phyloP scores from a whole-genome alignment of 768 basidiomycete species.

The Boletales sp. region DNA sequence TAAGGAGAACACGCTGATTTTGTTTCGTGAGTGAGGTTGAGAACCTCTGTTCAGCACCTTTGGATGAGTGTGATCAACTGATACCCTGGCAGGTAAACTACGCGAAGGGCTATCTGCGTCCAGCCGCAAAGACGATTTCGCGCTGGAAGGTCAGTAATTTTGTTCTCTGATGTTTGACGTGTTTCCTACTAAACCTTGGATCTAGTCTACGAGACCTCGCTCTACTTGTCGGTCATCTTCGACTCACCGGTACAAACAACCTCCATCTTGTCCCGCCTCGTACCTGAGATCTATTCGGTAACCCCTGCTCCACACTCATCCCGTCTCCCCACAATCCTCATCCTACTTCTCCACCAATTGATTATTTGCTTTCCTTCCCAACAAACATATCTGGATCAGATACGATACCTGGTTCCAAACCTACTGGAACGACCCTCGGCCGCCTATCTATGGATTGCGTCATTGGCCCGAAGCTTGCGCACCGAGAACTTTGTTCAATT shows the following conservation, averaged over 20 bases:
- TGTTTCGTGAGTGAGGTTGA: conserved; percentile 54
- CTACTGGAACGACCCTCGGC: conserved; percentile 37
- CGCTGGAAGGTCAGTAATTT: conserved; percentile 56
- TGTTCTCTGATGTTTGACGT: background rate
- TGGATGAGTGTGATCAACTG: background rate
- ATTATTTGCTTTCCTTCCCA: conserved; percentile 63
- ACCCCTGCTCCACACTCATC: conserved; percentile 12
- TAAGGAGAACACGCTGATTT: conserved; percentile 66
- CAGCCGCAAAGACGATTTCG: conserved; percentile 55
- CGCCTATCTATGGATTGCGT: conserved; percentile 48
- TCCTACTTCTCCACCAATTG: conserved; percentile 59
- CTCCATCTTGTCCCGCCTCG: conserved; percentile 57
- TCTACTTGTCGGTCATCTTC: conserved; percentile 63
- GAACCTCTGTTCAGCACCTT: background rate
- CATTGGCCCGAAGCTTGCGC: conserved; percentile 51
- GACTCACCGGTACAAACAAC: conserved; percentile 57
- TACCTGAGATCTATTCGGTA: conserved; percentile 44
- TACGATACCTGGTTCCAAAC: conserved; percentile 20
- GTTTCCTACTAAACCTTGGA: background rate
- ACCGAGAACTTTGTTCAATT: conserved; percentile 52
- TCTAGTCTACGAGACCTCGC: conserved; percentile 71
- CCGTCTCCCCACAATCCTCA: conserved; percentile 35
- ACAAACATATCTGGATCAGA: conserved; percentile 38
- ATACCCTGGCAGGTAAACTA: conserved; percentile 54
- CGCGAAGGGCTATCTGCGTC: conserved; percentile 70